These are phyloP conservation scores for Herpetospermum pedunculosum DNA, from an alignment of 306 rosid genomes.

Conservation along the genomic window DNA sequence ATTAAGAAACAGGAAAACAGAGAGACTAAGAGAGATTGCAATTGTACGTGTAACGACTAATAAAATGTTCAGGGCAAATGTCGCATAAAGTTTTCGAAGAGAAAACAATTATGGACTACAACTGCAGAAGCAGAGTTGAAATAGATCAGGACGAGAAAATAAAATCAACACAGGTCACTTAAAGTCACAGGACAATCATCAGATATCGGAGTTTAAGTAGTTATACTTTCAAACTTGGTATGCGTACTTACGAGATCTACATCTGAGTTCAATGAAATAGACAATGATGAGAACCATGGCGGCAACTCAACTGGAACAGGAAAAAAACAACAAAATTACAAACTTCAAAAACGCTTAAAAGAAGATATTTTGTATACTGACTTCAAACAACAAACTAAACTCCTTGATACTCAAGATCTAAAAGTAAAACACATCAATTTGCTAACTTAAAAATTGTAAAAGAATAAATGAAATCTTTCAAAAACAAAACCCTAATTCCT, in stretches of 20 bases:
- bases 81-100: background rate
- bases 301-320: slow-evolving; percentile 77
- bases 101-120: background rate
- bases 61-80: background rate
- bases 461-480: background rate
- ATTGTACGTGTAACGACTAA: too few relatives aligned
- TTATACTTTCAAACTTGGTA: background rate
- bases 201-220: background rate
- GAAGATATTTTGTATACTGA: background rate
- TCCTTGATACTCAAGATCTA: background rate
- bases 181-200: background rate
- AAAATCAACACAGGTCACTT: slow-evolving; percentile 2
- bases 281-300: slow-evolving; percentile 74
- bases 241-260: slow-evolving; percentile 65
- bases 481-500: background rate
- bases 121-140: slow-evolving; percentile 9
- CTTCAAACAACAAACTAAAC: background rate
- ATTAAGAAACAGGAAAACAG: slow-evolving; percentile 8
- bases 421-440: background rate
- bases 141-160: slow-evolving; percentile 7
- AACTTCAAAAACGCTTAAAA: slow-evolving; percentile 17
- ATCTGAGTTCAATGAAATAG: slow-evolving; percentile 58
- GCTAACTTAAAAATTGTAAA: background rate
- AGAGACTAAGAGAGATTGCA: background rate
- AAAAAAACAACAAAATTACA: slow-evolving; percentile 26